Conservation (phyloP, 306 rosid species). For the Pyrus pyrifolia region DNA sequence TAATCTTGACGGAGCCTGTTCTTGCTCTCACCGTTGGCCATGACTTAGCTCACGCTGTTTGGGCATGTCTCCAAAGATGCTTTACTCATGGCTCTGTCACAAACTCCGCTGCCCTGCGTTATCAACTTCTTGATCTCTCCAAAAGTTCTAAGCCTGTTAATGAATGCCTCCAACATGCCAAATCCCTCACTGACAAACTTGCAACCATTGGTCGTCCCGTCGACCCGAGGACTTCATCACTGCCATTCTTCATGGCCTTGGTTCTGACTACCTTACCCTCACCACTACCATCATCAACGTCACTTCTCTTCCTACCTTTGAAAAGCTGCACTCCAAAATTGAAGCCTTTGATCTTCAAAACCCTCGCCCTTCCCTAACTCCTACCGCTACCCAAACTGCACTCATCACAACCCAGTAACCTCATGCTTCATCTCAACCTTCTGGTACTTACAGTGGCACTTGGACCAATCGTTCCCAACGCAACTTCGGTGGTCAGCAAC, state of each 20-base stretch:
- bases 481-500: accelerated
- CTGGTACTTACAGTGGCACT: accelerated
- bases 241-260: background rate
- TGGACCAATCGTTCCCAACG: accelerated
- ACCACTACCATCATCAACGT: background rate
- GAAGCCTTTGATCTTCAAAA: background rate
- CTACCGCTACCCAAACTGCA: accelerated
- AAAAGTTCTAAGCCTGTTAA: background rate
- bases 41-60: background rate
- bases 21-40: background rate
- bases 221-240: background rate
- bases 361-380: accelerated
- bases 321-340: accelerated
- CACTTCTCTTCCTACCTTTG: background rate
- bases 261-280: background rate
- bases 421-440: too few relatives aligned
- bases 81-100: background rate
- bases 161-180: background rate
- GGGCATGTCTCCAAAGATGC: background rate
- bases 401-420: background rate
- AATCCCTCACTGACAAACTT: background rate
- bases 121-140: background rate
- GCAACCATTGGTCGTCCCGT: background rate
- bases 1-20: background rate
- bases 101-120: background rate